phyloP scores from a whole-genome alignment of 768 basidiomycete genomes.

The Floccularia luteovirens region DNA sequence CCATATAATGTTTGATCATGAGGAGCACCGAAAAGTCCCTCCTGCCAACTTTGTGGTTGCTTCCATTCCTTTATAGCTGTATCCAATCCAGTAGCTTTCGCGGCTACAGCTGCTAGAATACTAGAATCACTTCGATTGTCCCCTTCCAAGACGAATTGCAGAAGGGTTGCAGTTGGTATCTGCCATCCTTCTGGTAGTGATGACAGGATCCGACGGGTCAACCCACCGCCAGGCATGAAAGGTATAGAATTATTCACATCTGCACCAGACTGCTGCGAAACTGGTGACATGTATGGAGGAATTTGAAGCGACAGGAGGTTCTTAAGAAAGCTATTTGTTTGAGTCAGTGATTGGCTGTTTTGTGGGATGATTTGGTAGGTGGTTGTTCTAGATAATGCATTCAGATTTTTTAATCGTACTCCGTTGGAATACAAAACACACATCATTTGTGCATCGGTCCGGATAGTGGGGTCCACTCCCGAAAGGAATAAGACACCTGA shows the following conservation, averaged over 20 bases:
- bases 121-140: conserved; percentile 73
- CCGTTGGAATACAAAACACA: conserved; percentile 25
- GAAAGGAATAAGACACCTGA: conserved; percentile 56
- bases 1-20: conserved; percentile 72
- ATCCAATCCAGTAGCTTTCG: conserved; percentile 37
- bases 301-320: conserved; percentile 39
- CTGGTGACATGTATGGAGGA: conserved; percentile 45
- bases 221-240: conserved; percentile 75
- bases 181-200: conserved; percentile 43
- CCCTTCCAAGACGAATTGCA: conserved; percentile 78
- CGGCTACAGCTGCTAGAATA: conserved; percentile 46
- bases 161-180: conserved; percentile 48
- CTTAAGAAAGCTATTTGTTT: conserved; percentile 35
- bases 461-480: conserved; percentile 67
- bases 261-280: conserved; percentile 20
- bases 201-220: conserved; percentile 58
- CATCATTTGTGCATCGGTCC: conserved; percentile 76
- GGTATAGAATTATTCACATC: conserved; percentile 34
- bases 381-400: conserved; percentile 40
- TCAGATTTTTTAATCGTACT: conserved; percentile 1
- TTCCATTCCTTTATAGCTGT: conserved; percentile 35
- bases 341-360: conserved; percentile 33
- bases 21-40: conserved; percentile 63
- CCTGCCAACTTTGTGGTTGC: conserved; percentile 61
- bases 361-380: conserved; percentile 48